Percentiles rank a stretch among this genome's conserved stretches.
phyloP scores from a whole-genome alignment of 2,329 filamentous ascomycete genomes.

The Cercospora beticola region DNA sequence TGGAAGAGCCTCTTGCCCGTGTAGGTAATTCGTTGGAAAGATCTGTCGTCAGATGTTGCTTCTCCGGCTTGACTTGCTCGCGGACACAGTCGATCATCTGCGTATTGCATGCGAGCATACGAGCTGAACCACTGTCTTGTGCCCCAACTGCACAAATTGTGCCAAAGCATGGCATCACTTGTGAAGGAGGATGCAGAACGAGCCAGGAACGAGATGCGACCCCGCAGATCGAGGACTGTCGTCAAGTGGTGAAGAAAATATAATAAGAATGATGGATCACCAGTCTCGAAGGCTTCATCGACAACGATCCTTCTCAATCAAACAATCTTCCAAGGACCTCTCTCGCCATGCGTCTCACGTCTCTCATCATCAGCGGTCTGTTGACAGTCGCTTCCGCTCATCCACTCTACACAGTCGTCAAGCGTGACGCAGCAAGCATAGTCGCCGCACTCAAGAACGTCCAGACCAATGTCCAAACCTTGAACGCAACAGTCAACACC shows the following conservation, averaged over 20 bases:
- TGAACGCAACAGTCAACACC: slow-evolving; percentile 21
- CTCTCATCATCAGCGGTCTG: slow-evolving; percentile 14
- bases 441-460: slow-evolving; percentile 18
- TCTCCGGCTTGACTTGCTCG: slow-evolving; percentile 4
- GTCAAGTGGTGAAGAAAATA: neutral
- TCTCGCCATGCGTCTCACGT: slow-evolving; percentile 1
- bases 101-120: neutral
- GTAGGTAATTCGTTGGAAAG: neutral
- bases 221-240: neutral
- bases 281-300: neutral
- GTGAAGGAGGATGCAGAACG: neutral
- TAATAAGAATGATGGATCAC: neutral
- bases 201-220: neutral
- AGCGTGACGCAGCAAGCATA: slow-evolving; percentile 21
- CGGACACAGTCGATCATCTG: neutral
- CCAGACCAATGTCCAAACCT: slow-evolving; percentile 16
- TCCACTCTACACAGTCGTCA: slow-evolving; percentile 14
- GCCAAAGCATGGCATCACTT: slow-evolving; percentile 3
- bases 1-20: neutral
- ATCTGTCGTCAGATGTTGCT: neutral
- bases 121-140: neutral
- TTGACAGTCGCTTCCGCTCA: slow-evolving; percentile 15
- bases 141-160: neutral
- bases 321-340: neutral
- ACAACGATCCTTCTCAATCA: neutral